phyloP scores from a whole-genome alignment of 2,329 filamentous ascomycete species.

The Cadophora luteo-olivacea region DNA sequence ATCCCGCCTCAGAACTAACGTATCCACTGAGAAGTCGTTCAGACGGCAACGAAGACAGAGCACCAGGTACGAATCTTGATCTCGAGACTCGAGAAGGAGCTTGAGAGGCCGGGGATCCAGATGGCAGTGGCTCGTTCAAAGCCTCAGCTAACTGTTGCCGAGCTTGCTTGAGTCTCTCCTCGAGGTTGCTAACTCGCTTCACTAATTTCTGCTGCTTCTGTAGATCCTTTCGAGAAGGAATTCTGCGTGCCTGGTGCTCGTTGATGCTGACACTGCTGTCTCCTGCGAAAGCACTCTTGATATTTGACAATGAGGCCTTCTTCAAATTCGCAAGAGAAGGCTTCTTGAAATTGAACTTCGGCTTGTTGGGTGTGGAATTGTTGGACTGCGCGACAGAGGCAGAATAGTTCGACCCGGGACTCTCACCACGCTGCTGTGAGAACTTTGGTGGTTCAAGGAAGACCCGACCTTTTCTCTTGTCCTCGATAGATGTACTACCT shows the following conservation, averaged over 20 bases:
- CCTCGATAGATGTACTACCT: constrained; percentile 31
- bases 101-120: constrained; percentile 8
- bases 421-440: constrained; percentile 19
- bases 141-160: constrained; percentile 59
- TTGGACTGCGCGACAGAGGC: constrained; percentile 25
- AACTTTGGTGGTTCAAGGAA: constrained; percentile 35
- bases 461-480: constrained; percentile 39
- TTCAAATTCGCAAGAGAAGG: constrained; percentile 36
- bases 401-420: constrained; percentile 30
- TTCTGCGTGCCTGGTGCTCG: constrained; percentile 45
- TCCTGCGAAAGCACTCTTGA: constrained; percentile 30
- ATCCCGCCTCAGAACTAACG: constrained; percentile 31
- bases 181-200: constrained; percentile 66
- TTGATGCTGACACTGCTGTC: constrained; percentile 21
- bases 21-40: constrained; percentile 51
- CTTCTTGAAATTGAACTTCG: constrained; percentile 36
- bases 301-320: constrained; percentile 32
- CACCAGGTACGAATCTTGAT: constrained; percentile 50
- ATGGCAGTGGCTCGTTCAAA: constrained; percentile 48
- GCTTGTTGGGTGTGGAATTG: constrained; percentile 30
- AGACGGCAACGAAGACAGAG: constrained; percentile 52
- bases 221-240: constrained; percentile 62
- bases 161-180: constrained; percentile 61
- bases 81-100: constrained; percentile 37
- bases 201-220: constrained; percentile 61